These are phyloP conservation scores for Cyberlindnera meyerae DNA, from an alignment of 805 yeast genomes.

Conservation along the genomic window DNA sequence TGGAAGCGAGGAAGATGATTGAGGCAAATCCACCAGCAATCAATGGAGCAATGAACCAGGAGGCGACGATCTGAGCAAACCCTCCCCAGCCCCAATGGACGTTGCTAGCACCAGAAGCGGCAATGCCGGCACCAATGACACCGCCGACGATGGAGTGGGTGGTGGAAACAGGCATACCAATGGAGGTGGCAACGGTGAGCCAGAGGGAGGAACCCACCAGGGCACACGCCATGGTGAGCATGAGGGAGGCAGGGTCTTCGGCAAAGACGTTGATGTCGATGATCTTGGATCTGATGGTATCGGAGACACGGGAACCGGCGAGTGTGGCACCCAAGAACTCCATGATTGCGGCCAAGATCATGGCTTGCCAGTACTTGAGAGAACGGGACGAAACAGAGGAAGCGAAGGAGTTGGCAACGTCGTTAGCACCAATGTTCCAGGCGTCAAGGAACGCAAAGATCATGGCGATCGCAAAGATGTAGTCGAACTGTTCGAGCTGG, in stretches of 20 bases:
- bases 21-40: conserved; percentile 63
- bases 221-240: conserved; percentile 75
- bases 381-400: conserved; percentile 71
- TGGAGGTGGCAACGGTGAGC: conserved; percentile 60
- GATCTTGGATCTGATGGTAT: conserved; percentile 64
- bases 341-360: conserved; percentile 63
- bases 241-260: conserved; percentile 60
- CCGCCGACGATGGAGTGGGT: conserved; percentile 79
- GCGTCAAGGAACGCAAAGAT: conserved; percentile 74
- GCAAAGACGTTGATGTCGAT: conserved; percentile 46
- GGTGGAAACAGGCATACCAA: conserved; percentile 78
- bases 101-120: conserved; percentile 57
- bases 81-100: conserved; percentile 76
- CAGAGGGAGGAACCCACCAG: conserved; percentile 67
- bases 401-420: conserved; percentile 77
- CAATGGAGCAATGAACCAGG: conserved; percentile 76
- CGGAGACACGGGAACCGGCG: conserved; percentile 71
- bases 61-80: conserved; percentile 66
- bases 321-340: conserved; percentile 73
- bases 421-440: conserved; percentile 77
- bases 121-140: conserved; percentile 69
- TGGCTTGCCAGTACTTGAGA: conserved; percentile 69
- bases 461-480: conserved; percentile 63
- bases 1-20: conserved; percentile 52
- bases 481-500: conserved; percentile 45